Evolutionary conservation across 2,329 filamentous ascomycete genomes (phyloP).

Genomic region (Neofusicoccum laricinum): DNA sequence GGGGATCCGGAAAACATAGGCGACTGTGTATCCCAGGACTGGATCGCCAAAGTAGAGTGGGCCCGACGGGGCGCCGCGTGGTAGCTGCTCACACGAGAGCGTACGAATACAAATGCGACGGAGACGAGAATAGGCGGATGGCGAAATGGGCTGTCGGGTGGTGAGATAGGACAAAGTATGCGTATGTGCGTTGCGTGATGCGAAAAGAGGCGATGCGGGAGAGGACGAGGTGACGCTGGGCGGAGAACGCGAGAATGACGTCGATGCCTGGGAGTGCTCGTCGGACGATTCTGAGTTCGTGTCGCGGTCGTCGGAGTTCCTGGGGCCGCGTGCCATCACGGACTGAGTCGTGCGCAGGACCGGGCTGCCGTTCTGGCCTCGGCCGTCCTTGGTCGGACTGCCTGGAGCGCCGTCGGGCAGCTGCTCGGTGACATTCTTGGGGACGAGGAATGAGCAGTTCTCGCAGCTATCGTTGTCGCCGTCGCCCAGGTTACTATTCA

Average conservation of each 20-base stretch:
- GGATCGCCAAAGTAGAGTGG: conserved; percentile 59
- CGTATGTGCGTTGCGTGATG: conserved; percentile 44
- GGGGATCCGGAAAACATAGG: conserved; percentile 58
- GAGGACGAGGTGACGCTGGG: conserved; percentile 30
- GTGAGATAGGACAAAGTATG: conserved; percentile 59
- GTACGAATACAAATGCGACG: conserved; percentile 58
- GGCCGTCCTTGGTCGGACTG: conserved; percentile 48
- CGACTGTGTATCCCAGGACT: conserved; percentile 56
- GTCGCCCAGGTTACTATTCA: conserved; percentile 33
- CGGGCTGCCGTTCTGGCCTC: conserved; percentile 51
- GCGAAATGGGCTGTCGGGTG: conserved; percentile 54
- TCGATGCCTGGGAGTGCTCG: conserved; percentile 37
- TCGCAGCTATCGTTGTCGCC: conserved; percentile 54
- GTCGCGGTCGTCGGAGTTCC: conserved; percentile 17
- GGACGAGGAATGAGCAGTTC: conserved; percentile 56
- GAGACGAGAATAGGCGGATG: conserved; percentile 53
- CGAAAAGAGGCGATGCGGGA: conserved; percentile 43
- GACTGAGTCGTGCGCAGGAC: conserved; percentile 55
- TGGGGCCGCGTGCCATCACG: conserved; percentile 48
- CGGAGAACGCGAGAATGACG: conserved; percentile 27
- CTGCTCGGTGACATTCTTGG: conserved; percentile 52
- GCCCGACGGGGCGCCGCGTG: conserved; percentile 54
- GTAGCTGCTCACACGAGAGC: conserved; percentile 55
- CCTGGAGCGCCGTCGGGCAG: conserved; percentile 54
- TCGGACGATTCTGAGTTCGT: conserved; percentile 28